Percentiles rank a stretch among this genome's conserved stretches.
These are phyloP conservation scores for Cladophialophora chaetospira DNA, from an alignment of 2,329 filamentous ascomycete species.

Conservation along the genomic window DNA sequence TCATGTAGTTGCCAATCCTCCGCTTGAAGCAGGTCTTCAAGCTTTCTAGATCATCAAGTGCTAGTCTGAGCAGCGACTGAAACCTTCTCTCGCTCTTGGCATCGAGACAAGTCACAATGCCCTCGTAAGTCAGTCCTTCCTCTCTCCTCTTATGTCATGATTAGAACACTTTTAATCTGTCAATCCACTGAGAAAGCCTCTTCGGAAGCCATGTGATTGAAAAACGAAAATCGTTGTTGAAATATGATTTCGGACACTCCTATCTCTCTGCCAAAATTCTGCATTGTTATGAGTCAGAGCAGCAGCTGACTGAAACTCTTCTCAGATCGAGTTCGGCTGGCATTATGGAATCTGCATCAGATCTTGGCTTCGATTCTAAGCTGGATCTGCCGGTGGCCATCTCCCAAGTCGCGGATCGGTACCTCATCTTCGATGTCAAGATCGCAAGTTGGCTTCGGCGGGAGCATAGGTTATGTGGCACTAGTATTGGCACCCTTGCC, in stretches of 20 bases:
- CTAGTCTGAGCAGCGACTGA: background rate
- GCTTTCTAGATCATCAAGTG: background rate
- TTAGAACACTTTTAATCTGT: constrained; percentile 71
- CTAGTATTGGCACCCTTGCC: constrained; percentile 82
- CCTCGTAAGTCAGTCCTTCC: background rate
- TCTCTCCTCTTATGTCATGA: too few relatives aligned
- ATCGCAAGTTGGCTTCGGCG: constrained; percentile 76
- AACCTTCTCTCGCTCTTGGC: background rate
- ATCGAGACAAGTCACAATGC: background rate
- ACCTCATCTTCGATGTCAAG: constrained; percentile 86
- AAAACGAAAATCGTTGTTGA: constrained; percentile 50
- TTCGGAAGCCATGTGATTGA: constrained; percentile 49
- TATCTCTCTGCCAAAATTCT: background rate
- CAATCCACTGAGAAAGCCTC: constrained; percentile 73
- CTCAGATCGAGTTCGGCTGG: background rate
- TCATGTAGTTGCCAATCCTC: constrained; percentile 18
- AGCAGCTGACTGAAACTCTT: constrained; percentile 6
- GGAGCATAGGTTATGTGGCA: constrained; percentile 79
- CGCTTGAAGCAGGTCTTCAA: constrained; percentile 27
- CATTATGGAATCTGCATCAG: constrained; percentile 18
- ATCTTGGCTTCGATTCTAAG: constrained; percentile 35
- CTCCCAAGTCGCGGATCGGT: constrained; percentile 75
- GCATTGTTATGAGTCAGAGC: background rate
- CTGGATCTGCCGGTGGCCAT: constrained; percentile 69
- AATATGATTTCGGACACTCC: constrained; percentile 36